Conservation (phyloP, 768 basidiomycete species). For the Mycena crocata region DNA sequence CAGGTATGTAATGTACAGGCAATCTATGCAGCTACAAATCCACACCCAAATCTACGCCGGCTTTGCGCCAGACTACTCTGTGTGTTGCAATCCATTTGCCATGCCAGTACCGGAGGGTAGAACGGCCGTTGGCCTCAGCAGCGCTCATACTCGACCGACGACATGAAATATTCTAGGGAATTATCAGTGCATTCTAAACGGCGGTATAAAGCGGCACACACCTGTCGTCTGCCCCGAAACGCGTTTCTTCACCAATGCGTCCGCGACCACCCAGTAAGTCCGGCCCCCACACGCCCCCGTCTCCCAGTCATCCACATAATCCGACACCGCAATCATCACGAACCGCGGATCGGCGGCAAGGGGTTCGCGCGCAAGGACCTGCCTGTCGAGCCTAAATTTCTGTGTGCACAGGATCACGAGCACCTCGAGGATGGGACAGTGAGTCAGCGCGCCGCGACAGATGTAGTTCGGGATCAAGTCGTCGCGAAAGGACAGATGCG, state of each 20-base stretch:
- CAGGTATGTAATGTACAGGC: too few relatives aligned
- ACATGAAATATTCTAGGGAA: too few relatives aligned
- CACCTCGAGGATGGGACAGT: not conserved
- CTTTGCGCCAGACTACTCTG: too few relatives aligned
- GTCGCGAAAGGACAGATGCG: constrained; percentile 1
- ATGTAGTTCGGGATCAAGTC: not conserved
- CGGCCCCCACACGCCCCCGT: not conserved
- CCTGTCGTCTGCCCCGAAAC: not conserved
- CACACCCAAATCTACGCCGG: too few relatives aligned
- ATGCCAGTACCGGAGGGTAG: too few relatives aligned
- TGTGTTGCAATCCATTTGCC: too few relatives aligned
- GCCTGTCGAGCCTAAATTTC: not conserved
- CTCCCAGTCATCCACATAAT: not conserved
- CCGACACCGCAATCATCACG: not conserved
- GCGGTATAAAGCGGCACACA: too few relatives aligned
- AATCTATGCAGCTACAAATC: too few relatives aligned
- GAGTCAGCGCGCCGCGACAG: not conserved
- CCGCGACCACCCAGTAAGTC: not conserved
- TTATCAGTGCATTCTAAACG: too few relatives aligned
- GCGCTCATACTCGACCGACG: too few relatives aligned
- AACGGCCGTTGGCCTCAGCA: too few relatives aligned
- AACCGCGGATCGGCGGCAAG: not conserved
- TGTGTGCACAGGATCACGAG: not conserved
- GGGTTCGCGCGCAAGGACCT: not conserved
- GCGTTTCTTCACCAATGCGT: not conserved